Base-by-base conservation (phyloP, 768 basidiomycete species). In the Amanita molliuscula region DNA sequence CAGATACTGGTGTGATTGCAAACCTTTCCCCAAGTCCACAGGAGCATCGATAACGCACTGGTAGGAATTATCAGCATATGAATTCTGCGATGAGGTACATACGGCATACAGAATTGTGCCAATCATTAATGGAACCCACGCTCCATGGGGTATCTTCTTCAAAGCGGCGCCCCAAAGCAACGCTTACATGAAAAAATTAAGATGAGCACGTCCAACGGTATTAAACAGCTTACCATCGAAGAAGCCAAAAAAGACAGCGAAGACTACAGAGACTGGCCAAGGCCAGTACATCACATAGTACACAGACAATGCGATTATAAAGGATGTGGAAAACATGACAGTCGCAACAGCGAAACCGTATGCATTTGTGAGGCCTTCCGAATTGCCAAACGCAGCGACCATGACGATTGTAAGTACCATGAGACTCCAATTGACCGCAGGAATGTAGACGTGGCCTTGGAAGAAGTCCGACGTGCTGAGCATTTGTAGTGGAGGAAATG, bases 371-470 rank as follows among this genome's bases (percentile, higher is more conserved):
- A 85, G 59, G n/a, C 74, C 65, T 3, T 65, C 57, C 6, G 77
- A 62, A 46, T 77, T 72, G 9, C 73, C 69, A 62, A 84, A 84
- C 1, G 67, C 81, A 1, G 64, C 78, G 35, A 84, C 79, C 18
- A 80, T 56, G 43, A 77, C 58, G 45, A 81, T 72, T 11, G 73
- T 75, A 11, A 63, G 67, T 34, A 79, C 67, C 72, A 77, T 76
- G 11, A 81, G 65, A 44, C 56, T 59, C 74, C 78, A 84, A 59
- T 85, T 86, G 48, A 76, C 67, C 2, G 71, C 71, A 3, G 83
- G 81, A 25, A 84, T 75, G 58, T 81, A 85, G 13, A 85, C 71
- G 53, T 84, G 82, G 1, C 82, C 83, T 55, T 79, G 74, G n/a
- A 77, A 68, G 1, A 65, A 70, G 21, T 78, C 75, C 3, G 79